Evolutionary conservation across 768 basidiomycete species (phyloP), one percentile per base, ranked within the genome.

Genomic region (Russula compacta): DNA sequence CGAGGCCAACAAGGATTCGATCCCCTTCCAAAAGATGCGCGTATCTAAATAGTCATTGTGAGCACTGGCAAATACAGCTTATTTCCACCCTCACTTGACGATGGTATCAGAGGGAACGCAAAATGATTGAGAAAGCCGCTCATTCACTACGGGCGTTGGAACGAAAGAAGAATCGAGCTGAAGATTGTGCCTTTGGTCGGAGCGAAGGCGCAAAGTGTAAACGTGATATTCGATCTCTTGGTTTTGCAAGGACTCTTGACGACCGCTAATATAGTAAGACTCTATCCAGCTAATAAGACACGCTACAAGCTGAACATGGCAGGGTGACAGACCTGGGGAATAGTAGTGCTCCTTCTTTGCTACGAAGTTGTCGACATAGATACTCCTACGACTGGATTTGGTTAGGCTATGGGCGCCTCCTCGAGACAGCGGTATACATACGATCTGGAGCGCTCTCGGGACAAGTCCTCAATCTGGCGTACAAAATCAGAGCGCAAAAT

Each of bases 81-180:
- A 14, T 40, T 2, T n/a, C 5, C 19, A 9, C 15, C 8, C 60
- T n/a, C 19, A 66, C 65, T 29, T 54, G 6, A 66, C 50, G 35
- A 36, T 5, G 0, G 29, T 44, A 11, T 58, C 59, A 17, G 54
- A 55, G 11, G 64, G 44, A 10, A 59, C 14, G 11, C 38, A 36
- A n/a, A 66, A 66, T 4, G 47, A 40, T 15, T 61, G 55, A 17
- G 51, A 61, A 24, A 61, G 49, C 8, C 56, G 58, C 1, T 58
- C n/a, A 19, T 53, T 55, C 0, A 61, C n/a, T 3, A 38, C 17
- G 5, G 64, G 66, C 3, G 38, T 53, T 0, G 66, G 64, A 15
- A 66, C 53, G 35, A 56, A 65, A 8, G 47, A 54, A 9, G 59
- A 40, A 32, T 66, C 64, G 9, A 66, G 59, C 29, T 61, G 66